Base-by-base conservation (phyloP, 2,329 filamentous ascomycete genomes). In the Pestalotiopsis sp. region DNA sequence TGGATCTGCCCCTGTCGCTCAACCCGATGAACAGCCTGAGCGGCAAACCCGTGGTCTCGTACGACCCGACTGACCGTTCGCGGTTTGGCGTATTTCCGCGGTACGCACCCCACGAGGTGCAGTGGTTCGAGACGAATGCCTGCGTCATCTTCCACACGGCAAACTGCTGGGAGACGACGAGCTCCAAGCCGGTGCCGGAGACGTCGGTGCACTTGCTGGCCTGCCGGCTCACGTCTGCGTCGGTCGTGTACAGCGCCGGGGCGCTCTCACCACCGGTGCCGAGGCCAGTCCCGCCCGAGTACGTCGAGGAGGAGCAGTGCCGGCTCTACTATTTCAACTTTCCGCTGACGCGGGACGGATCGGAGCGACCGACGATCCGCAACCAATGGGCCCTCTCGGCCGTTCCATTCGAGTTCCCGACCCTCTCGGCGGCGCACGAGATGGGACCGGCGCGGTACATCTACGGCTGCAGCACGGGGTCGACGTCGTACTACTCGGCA, bases 71-170 rank as follows among this genome's bases (percentile, higher is more conserved):
- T 2, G 84, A 83, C 11, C 80, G 80, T 1, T 87, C 90, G 1
- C 84, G 91, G 3, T 92, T 92, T 70, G 91, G 90, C 0, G 81
- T 92, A 1, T 92, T 93, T 69, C 89, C 90, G 11, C 83, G 91
- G 3, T 84, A 86, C 66, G 74, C 83, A 13, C 89, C 90, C 1
- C 75, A 85, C 1, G 78, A 80, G 1, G 83, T 91, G 2, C 83
- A 83, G 10, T 93, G 91, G 90, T 92, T 91, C 69, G 86, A 91
- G 76, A 92, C 90, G 0, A 85, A 85, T 11, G 83, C 88, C 5
- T 92, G 89, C 72, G 89, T 89, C 72, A 91, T 93, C 58, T 92
- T 92, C 69, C 91, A 93, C 72, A 91, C 90, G 0, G 91, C 89
- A 0, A 92, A 92, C 71, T 87, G 87, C 1, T 93, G 91, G 91